These are phyloP conservation scores for Peribolospora baueri DNA, from an alignment of 768 basidiomycete genomes.

Conservation along the genomic window DNA sequence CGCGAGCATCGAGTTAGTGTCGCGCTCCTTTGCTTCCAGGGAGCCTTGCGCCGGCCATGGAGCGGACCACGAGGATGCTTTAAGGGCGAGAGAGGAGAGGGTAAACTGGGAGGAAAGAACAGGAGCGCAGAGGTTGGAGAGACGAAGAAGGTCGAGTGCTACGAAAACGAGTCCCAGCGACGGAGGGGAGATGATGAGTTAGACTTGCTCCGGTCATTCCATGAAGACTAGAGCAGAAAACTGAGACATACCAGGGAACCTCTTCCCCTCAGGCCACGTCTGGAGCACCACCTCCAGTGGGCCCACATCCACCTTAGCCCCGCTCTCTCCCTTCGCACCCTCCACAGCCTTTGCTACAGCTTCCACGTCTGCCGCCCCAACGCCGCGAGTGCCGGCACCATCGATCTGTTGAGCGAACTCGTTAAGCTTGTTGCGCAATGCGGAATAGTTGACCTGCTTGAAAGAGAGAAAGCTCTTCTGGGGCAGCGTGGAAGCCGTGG, in stretches of 20 bases:
- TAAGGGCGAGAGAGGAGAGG: conserved; percentile 32
- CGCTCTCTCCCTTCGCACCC: background rate
- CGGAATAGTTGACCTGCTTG: conserved; percentile 54
- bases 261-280: conserved; percentile 7
- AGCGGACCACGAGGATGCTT: conserved; percentile 39
- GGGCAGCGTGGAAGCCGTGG: background rate
- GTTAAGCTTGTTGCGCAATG: conserved; percentile 61
- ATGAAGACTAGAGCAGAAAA: background rate
- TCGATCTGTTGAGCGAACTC: conserved; percentile 20
- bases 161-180: background rate
- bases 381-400: background rate
- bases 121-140: conserved; percentile 39
- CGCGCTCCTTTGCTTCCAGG: conserved; percentile 39
- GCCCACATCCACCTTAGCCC: conserved; percentile 1
- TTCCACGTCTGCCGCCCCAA: background rate
- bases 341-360: too few species aligned
- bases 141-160: conserved; percentile 70
- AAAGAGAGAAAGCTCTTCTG: conserved; percentile 33
- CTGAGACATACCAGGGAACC: conserved; percentile 6
- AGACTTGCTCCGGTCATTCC: background rate
- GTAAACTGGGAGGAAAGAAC: conserved; percentile 27
- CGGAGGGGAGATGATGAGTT: too few species aligned
- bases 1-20: conserved; percentile 62
- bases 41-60: conserved; percentile 26
- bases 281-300: conserved; percentile 2